These are phyloP conservation scores for Debaryomycetaceae sp. DNA, from an alignment of 1,139 yeast genomes.

Conservation along the genomic window DNA sequence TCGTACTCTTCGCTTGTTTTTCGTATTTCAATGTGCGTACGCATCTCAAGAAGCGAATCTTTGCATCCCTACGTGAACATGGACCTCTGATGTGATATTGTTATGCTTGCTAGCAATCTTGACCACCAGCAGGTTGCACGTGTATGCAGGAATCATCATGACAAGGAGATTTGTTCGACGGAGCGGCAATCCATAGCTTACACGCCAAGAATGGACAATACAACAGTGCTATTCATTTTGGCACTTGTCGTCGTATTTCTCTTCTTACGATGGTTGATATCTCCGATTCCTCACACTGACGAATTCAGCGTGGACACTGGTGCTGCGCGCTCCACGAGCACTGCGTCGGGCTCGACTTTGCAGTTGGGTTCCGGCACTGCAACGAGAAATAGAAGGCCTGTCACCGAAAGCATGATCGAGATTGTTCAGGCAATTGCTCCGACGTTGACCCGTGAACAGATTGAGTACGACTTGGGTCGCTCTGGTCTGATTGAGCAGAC, in stretches of 20 bases:
- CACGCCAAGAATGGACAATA: slow-evolving; percentile 49
- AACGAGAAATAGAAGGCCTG: slow-evolving; percentile 36
- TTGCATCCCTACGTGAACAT: too few species aligned
- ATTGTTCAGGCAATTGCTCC: slow-evolving; percentile 83
- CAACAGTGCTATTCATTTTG: slow-evolving; percentile 41
- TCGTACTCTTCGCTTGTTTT: too few species aligned
- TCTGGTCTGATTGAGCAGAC: slow-evolving; percentile 79
- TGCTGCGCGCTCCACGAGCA: neutral
- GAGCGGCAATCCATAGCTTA: too few species aligned
- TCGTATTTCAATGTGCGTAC: too few species aligned
- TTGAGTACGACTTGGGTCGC: slow-evolving; percentile 48
- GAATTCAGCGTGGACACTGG: slow-evolving; percentile 11
- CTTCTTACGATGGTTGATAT: slow-evolving; percentile 50
- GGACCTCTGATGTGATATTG: too few species aligned
- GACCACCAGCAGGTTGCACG: too few species aligned
- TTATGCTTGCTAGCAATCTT: too few species aligned
- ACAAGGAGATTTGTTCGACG: too few species aligned
- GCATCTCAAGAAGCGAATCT: too few species aligned
- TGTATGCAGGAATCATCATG: too few species aligned
- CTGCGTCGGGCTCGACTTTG: slow-evolving; percentile 7
- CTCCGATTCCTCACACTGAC: slow-evolving; percentile 36
- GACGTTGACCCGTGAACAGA: slow-evolving; percentile 55
- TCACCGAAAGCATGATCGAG: slow-evolving; percentile 76
- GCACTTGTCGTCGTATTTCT: slow-evolving; percentile 42
- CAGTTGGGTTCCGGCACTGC: slow-evolving; percentile 4